Evolutionary conservation across 768 basidiomycete genomes (phyloP).

Genomic region (Naematelia aurantialba): DNA sequence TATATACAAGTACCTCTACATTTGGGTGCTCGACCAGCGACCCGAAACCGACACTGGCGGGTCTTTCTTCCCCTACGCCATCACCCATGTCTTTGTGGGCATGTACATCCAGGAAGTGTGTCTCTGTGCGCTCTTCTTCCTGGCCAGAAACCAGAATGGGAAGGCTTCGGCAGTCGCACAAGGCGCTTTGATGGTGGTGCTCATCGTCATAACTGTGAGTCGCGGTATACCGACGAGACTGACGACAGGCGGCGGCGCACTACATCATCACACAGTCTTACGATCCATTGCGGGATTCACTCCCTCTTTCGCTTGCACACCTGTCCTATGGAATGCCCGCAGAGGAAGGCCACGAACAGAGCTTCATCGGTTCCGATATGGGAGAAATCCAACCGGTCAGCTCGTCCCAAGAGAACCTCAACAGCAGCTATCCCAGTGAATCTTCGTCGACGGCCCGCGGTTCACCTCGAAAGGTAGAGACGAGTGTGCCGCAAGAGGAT

Average conservation of each 20-base stretch:
- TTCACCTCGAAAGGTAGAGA: background rate
- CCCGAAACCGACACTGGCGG: constrained; percentile 77
- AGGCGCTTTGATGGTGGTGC: constrained; percentile 76
- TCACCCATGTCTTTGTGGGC: constrained; percentile 89
- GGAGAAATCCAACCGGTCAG: constrained; percentile 1
- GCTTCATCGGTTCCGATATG: background rate
- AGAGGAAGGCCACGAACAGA: constrained; percentile 35
- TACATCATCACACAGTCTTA: constrained; percentile 72
- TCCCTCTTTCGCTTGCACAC: constrained; percentile 76
- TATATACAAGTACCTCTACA: constrained; percentile 76
- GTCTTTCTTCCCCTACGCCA: constrained; percentile 88
- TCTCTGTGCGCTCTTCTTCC: constrained; percentile 84
- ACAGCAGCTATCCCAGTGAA: background rate
- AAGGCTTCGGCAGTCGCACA: constrained; percentile 64
- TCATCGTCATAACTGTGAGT: constrained; percentile 77
- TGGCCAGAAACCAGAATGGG: constrained; percentile 60
- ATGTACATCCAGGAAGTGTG: constrained; percentile 87
- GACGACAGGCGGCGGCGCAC: constrained; percentile 64
- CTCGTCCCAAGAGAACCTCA: constrained; percentile 7
- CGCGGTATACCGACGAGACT: background rate
- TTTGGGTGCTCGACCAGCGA: constrained; percentile 69
- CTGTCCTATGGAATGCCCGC: constrained; percentile 56
- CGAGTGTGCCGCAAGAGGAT: background rate
- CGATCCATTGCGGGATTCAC: constrained; percentile 66
- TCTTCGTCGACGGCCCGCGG: background rate